These are phyloP conservation scores for Eucalyptus tenuipes DNA, from an alignment of 345 rosid genomes.

Conservation along the genomic window DNA sequence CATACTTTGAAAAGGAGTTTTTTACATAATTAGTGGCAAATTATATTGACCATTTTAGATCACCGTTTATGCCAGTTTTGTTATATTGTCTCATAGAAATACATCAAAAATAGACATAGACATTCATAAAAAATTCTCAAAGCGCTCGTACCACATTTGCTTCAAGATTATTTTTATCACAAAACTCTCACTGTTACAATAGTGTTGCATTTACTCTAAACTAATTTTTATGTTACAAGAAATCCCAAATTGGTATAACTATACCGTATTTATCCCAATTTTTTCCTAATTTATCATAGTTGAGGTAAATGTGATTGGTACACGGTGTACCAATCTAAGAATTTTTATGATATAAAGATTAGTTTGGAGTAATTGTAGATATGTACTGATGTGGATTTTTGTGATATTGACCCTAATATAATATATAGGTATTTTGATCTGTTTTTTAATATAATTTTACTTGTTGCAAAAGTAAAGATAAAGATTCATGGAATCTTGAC, in stretches of 20 bases:
- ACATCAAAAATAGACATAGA: neutral
- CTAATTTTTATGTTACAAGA: too few relatives aligned
- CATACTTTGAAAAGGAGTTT: neutral
- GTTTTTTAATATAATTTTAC: neutral
- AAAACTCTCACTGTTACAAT: neutral
- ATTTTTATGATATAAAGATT: neutral
- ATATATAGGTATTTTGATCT: rapidly evolving
- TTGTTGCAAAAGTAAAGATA: neutral
- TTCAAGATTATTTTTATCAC: neutral
- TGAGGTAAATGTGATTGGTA: neutral
- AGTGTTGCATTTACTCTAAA: neutral
- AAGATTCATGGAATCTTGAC: neutral
- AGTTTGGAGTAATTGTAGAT: neutral
- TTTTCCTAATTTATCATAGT: neutral
- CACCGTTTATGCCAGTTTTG: neutral
- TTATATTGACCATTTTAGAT: neutral
- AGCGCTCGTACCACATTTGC: rapidly evolving
- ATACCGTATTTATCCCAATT: neutral
- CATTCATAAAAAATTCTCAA: neutral
- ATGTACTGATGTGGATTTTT: neutral
- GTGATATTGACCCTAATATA: neutral
- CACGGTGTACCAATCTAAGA: neutral
- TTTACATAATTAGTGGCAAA: neutral
- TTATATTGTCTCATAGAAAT: neutral
- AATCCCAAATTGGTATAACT: neutral